Percentiles rank a stretch among this genome's conserved stretches.
Evolutionary conservation across 2,329 filamentous ascomycete genomes (phyloP).

Genomic region (Neoarthrinium moseri): DNA sequence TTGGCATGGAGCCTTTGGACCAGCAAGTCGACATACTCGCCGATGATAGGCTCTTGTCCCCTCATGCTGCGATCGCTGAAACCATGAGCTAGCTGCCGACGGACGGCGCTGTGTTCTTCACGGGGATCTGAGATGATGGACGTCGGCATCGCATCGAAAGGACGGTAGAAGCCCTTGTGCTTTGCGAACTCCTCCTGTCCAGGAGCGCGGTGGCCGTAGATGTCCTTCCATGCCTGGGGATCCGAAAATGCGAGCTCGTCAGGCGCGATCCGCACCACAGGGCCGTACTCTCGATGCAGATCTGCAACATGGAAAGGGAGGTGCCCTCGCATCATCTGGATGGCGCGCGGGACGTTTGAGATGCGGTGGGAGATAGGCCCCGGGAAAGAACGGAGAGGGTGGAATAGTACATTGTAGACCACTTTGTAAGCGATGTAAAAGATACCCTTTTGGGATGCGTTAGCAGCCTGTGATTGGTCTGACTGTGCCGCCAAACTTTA

Average conservation of each 20-base stretch:
- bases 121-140: conserved; percentile 30
- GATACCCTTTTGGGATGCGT: conserved; percentile 9
- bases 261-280: conserved; percentile 38
- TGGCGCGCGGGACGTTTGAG: conserved; percentile 20
- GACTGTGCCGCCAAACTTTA: background rate
- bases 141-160: conserved; percentile 20
- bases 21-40: conserved; percentile 34
- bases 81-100: conserved; percentile 36
- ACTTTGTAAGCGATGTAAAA: conserved; percentile 16
- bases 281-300: conserved; percentile 37
- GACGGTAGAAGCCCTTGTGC: conserved; percentile 24
- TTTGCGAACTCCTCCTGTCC: conserved; percentile 30
- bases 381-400: conserved; percentile 24
- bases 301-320: conserved; percentile 22
- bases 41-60: conserved; percentile 39
- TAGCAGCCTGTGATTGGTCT: background rate
- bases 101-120: conserved; percentile 30
- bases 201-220: conserved; percentile 34
- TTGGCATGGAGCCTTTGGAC: conserved; percentile 27
- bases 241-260: conserved; percentile 39
- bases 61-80: conserved; percentile 38
- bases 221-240: conserved; percentile 38
- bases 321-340: conserved; percentile 19
- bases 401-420: conserved; percentile 27
- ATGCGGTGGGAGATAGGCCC: conserved; percentile 25